Percentiles rank a stretch among this genome's conserved stretches.
Conservation (phyloP, 768 basidiomycete genomes). For the Sarcodon sp. region DNA sequence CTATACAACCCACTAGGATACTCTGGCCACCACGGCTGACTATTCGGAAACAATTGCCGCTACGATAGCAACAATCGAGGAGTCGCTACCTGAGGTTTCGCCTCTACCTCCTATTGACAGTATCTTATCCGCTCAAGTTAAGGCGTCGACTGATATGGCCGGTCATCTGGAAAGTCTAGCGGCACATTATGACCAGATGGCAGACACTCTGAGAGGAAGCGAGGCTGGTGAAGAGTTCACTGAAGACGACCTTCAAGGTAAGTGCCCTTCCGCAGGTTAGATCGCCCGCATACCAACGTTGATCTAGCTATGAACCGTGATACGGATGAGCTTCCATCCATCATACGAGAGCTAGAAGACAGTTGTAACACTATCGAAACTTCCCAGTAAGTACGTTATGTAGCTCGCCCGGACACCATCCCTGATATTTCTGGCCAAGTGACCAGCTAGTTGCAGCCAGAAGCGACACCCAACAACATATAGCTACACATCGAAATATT, state of each 20-base stretch:
- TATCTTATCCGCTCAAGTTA: slow-evolving; percentile 42
- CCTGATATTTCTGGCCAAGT: slow-evolving; percentile 20
- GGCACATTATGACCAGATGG: slow-evolving; percentile 71
- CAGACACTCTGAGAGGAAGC: slow-evolving; percentile 45
- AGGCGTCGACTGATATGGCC: slow-evolving; percentile 55
- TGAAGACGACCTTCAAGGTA: slow-evolving; percentile 62
- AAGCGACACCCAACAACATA: slow-evolving; percentile 27
- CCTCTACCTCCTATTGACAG: slow-evolving; percentile 29
- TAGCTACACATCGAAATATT: slow-evolving; percentile 34
- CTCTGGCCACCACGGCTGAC: slow-evolving; percentile 47
- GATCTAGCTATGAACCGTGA: slow-evolving; percentile 69
- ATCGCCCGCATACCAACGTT: not conserved
- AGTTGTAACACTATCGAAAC: slow-evolving; percentile 36
- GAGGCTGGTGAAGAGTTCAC: slow-evolving; percentile 57
- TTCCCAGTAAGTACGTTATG: slow-evolving; percentile 35
- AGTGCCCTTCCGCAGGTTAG: slow-evolving; percentile 1
- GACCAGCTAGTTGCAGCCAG: slow-evolving; percentile 34
- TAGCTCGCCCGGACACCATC: not conserved
- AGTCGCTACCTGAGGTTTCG: slow-evolving; percentile 30
- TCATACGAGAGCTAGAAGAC: slow-evolving; percentile 62
- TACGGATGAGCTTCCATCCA: slow-evolving; percentile 62
- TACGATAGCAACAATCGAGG: slow-evolving; percentile 43
- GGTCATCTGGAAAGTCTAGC: slow-evolving; percentile 56
- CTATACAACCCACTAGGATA: slow-evolving; percentile 27
- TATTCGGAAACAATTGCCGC: slow-evolving; percentile 51